A percentile compares a stretch with the other conserved stretches of the same genome.
phyloP scores from a whole-genome alignment of 495 filamentous ascomycete species.

The Cudoniella acicularis region DNA sequence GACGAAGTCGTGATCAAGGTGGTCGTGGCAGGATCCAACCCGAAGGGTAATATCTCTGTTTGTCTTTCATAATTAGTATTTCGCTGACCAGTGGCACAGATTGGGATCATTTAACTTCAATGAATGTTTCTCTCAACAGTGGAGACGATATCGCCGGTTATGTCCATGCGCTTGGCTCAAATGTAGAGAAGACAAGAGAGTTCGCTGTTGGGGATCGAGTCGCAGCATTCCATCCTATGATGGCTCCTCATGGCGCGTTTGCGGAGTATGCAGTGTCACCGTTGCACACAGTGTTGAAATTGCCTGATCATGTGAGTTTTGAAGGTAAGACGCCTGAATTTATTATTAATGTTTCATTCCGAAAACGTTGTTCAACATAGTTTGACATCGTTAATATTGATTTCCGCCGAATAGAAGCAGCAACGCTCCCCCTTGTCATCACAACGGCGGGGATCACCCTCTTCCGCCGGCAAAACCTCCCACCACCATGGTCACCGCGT shows the following conservation, averaged over 20 bases:
- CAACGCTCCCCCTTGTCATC: conserved; percentile 65
- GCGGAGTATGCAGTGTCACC: conserved; percentile 67
- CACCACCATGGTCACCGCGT: conserved; percentile 53
- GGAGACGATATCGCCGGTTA: conserved; percentile 88
- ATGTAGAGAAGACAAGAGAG: conserved; percentile 51
- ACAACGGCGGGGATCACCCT: conserved; percentile 66
- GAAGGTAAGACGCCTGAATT: conserved; percentile 30
- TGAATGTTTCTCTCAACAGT: conserved; percentile 62
- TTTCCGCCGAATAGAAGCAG: conserved; percentile 49
- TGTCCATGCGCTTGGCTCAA: conserved; percentile 70
- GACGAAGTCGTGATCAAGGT: conserved; percentile 68
- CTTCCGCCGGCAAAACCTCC: conserved; percentile 53
- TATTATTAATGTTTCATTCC: neutral
- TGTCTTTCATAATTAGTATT: neutral
- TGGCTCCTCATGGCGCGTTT: conserved; percentile 51
- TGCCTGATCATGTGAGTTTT: conserved; percentile 37
- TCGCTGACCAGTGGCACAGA: conserved; percentile 3
- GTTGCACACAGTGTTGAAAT: conserved; percentile 36
- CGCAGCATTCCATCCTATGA: conserved; percentile 68
- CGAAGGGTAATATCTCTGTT: conserved; percentile 60
- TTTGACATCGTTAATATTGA: neutral
- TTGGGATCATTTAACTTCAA: conserved; percentile 19
- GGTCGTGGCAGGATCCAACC: conserved; percentile 63
- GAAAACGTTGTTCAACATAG: neutral
- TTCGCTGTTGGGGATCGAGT: conserved; percentile 80